These are phyloP conservation scores for Populus davidiana DNA, from an alignment of 345 rosid species.

Conservation along the genomic window DNA sequence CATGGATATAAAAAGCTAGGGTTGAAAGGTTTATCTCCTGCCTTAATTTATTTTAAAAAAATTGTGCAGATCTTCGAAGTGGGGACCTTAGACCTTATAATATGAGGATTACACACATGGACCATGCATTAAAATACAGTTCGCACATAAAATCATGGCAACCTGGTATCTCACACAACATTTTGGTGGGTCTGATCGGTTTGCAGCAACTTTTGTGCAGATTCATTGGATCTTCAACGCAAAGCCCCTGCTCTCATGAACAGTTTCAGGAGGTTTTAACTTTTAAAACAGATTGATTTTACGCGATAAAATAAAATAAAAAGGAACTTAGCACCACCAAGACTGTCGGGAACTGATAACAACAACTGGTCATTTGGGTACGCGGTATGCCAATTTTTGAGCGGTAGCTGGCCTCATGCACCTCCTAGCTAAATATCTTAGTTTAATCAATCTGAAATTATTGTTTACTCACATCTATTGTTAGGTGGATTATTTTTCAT, in stretches of 20 bases:
- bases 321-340: too few relatives aligned
- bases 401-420: too few relatives aligned
- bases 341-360: too few relatives aligned
- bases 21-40: too few relatives aligned
- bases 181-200: not conserved
- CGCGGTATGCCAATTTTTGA: too few relatives aligned
- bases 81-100: not conserved
- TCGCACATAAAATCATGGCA: not conserved
- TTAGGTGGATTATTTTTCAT: too few relatives aligned
- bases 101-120: not conserved
- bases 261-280: not conserved
- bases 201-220: not conserved
- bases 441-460: too few relatives aligned
- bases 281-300: not conserved
- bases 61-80: not conserved
- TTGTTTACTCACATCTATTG: too few relatives aligned
- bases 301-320: too few relatives aligned
- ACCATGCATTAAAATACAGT: not conserved
- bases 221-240: not conserved
- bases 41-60: not conserved
- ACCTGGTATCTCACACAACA: slow-evolving; percentile 17
- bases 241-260: not conserved
- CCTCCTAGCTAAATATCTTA: not conserved
- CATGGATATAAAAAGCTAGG: too few relatives aligned
- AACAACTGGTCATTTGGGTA: too few relatives aligned